Evolutionary conservation across 2,329 filamentous ascomycete genomes (phyloP).

Genomic region (Elsinoe fawcettii): DNA sequence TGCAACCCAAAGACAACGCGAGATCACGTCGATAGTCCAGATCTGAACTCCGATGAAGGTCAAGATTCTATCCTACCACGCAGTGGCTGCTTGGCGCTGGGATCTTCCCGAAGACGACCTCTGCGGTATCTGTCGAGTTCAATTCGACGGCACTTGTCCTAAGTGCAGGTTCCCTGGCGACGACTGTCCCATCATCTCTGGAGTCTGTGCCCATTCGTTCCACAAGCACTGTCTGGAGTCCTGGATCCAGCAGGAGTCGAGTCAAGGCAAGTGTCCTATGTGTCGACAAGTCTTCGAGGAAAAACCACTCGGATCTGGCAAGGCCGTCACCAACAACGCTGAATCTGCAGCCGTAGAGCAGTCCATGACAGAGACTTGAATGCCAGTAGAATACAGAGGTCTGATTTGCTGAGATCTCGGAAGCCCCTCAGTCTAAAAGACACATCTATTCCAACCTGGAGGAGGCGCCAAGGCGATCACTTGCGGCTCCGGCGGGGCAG

Average conservation of each 20-base stretch:
- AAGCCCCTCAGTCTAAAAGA: background rate
- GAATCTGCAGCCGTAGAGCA: background rate
- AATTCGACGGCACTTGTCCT: slow-evolving; percentile 95
- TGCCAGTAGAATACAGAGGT: background rate
- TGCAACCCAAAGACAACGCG: no score
- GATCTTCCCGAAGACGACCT: slow-evolving; percentile 87
- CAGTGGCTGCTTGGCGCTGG: slow-evolving; percentile 95
- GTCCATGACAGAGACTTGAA: slow-evolving; percentile 8
- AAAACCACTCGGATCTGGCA: background rate
- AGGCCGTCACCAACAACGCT: background rate
- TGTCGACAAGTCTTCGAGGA: slow-evolving; percentile 53
- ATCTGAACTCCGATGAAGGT: slow-evolving; percentile 86
- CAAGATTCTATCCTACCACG: slow-evolving; percentile 85
- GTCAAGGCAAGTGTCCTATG: slow-evolving; percentile 94
- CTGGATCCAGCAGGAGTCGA: slow-evolving; percentile 92
- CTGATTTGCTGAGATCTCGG: background rate
- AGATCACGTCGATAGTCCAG: no score
- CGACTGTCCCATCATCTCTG: slow-evolving; percentile 84
- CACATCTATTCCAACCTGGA: background rate
- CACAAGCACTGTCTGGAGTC: slow-evolving; percentile 97
- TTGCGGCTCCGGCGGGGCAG: background rate
- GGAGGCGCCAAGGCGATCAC: background rate
- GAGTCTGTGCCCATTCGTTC: slow-evolving; percentile 95
- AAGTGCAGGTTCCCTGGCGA: slow-evolving; percentile 97
- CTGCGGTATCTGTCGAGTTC: slow-evolving; percentile 95